These are phyloP conservation scores for Termitomyces sp. DNA, from an alignment of 768 basidiomycete species.

Conservation along the genomic window DNA sequence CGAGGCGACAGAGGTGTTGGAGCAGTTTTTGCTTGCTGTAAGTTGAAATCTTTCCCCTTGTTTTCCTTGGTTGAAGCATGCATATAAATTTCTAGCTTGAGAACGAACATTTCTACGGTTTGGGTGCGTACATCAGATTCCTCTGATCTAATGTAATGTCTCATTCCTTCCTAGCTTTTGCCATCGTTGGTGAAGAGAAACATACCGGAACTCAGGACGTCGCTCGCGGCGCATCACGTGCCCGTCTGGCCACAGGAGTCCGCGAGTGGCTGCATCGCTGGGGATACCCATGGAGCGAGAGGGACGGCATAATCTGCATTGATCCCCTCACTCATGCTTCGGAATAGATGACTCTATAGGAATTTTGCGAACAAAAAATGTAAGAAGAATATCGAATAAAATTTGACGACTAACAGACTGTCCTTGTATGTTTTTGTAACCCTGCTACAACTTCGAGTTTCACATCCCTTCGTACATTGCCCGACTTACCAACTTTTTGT, in stretches of 20 bases:
- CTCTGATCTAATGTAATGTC: neutral
- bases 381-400: neutral
- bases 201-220: constrained; percentile 91
- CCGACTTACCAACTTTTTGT: neutral
- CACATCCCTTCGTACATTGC: neutral
- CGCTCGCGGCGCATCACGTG: constrained; percentile 74
- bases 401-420: neutral
- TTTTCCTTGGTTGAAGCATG: neutral
- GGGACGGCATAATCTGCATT: constrained; percentile 85
- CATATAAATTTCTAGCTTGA: constrained; percentile 57
- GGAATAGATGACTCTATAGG: constrained; percentile 23
- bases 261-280: constrained; percentile 90
- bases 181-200: constrained; percentile 93
- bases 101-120: constrained; percentile 80
- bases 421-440: neutral
- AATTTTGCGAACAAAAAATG: neutral
- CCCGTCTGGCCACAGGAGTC: constrained; percentile 79
- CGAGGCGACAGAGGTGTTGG: constrained; percentile 88
- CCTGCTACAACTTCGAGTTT: neutral
- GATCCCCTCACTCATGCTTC: constrained; percentile 75
- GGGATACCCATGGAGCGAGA: constrained; percentile 95
- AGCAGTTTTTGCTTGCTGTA: constrained; percentile 84
- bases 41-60: constrained; percentile 27
- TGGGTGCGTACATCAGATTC: constrained; percentile 43
- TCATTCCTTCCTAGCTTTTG: constrained; percentile 52